Evolutionary conservation across 768 basidiomycete genomes (phyloP), one percentile per base, ranked within the genome.

Genomic region (Kwoniella mangroviensis): DNA sequence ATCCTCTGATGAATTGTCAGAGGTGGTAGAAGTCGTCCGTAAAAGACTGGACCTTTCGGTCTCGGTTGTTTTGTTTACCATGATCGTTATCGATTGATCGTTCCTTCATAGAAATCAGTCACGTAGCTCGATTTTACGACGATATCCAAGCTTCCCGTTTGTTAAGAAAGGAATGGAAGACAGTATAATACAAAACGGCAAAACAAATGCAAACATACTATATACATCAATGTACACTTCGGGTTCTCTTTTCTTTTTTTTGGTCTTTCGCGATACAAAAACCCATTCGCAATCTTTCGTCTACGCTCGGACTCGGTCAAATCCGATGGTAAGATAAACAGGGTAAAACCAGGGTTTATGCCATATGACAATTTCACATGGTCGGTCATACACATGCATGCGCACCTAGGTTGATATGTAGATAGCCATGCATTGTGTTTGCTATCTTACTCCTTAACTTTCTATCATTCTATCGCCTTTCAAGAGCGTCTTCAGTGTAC

Each of bases 401-500:
- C 62, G 42, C n/a, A 24, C 28, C 19, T 63, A 7, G 1, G 34
- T 34, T 6, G 34, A 1, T 34, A 7, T 0, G 9, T 34, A 13
- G 19, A 26, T 15, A 28, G 34, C 58, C 28, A 59, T 28, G 58
- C 58, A 59, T 59, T 15, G 34, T 41, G 10, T 59, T 15, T 11
- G 28, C 28, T 28, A 2, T 21, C 3, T 1, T n/a, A 59, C 19
- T 34, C 21, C 3, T 0, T 43, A 34, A 10, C 10, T 26, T 12
- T 56, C 41, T 58, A 57, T 9, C 4, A 17, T 3, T 42, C 45
- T 64, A 64, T 63, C 73, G 70, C 10, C 61, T 61, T 12, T 72
- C 65, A 7, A 79, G 67, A 12, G 72, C 70, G 17, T 81, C 81
- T 65, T 81, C 81, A 15, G 78, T 76, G 67, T 81, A 83, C 82